A percentile compares a stretch with the other conserved stretches of the same genome.
Evolutionary conservation across 805 yeast genomes (phyloP).

Genomic region (Peterozyma toletana): DNA sequence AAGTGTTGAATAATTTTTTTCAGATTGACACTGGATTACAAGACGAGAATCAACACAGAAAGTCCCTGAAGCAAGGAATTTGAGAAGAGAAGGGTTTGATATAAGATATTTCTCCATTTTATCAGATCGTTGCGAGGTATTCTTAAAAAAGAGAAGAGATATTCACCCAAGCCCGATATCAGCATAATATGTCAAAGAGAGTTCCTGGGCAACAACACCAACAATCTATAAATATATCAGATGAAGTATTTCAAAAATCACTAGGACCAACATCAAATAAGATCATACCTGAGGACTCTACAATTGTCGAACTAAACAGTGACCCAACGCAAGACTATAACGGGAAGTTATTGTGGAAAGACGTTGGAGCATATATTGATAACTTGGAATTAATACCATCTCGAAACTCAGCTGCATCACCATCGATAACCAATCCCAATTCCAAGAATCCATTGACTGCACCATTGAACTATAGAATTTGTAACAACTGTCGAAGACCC

Average conservation of each 20-base stretch:
- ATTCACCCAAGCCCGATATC: background rate
- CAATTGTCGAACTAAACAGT: background rate
- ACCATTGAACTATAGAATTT: slow-evolving; percentile 35
- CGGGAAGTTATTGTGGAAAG: slow-evolving; percentile 21
- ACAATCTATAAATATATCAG: slow-evolving; percentile 7
- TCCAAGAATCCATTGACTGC: slow-evolving; percentile 27
- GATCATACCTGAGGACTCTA: background rate
- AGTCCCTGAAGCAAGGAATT: too few species aligned
- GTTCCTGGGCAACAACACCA: slow-evolving; percentile 8
- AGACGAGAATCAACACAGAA: too few species aligned
- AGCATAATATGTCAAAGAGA: slow-evolving; percentile 8
- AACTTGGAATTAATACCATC: slow-evolving; percentile 16
- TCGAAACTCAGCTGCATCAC: background rate
- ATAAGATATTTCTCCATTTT: too few species aligned
- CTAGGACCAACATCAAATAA: slow-evolving; percentile 7
- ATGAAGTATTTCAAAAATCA: slow-evolving; percentile 8
- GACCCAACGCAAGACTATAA: background rate
- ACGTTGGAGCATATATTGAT: slow-evolving; percentile 25
- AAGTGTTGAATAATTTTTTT: too few species aligned
- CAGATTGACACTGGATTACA: too few species aligned
- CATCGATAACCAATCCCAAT: slow-evolving; percentile 5
- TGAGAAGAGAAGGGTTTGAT: too few species aligned
- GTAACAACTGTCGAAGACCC: slow-evolving; percentile 41
- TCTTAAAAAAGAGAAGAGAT: too few species aligned
- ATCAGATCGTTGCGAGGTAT: too few species aligned